phyloP scores from a whole-genome alignment of 345 rosid species.

The Euphorbia pulcherrima region DNA sequence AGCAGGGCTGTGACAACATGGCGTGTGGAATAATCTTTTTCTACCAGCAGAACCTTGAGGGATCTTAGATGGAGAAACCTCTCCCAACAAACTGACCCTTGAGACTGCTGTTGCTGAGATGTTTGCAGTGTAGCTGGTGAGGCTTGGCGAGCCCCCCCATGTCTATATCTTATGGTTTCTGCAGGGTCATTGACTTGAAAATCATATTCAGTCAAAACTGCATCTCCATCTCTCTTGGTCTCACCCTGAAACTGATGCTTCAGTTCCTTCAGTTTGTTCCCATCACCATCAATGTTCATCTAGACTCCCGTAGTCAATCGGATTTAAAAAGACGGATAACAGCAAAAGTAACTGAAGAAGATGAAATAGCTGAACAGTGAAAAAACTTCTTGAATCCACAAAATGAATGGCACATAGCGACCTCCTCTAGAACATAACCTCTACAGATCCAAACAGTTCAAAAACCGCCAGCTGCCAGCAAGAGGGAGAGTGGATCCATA shows the following conservation, averaged over 20 bases:
- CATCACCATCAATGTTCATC: constrained; percentile 48
- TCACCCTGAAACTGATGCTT: constrained; percentile 29
- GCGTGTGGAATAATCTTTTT: constrained; percentile 71
- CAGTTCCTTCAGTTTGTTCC: constrained; percentile 29
- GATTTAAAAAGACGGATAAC: constrained; percentile 29
- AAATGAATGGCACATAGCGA: constrained; percentile 34
- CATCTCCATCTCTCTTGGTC: constrained; percentile 27
- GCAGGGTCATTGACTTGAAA: constrained; percentile 28
- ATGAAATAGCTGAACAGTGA: constrained; percentile 20
- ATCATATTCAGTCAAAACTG: constrained; percentile 25
- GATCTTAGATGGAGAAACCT: constrained; percentile 66
- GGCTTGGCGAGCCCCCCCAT: constrained; percentile 30
- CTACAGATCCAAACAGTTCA: constrained; percentile 15
- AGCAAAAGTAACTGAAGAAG: constrained; percentile 12
- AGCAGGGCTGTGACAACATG: constrained; percentile 69
- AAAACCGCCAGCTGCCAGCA: constrained; percentile 14
- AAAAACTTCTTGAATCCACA: constrained; percentile 24
- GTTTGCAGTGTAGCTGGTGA: constrained; percentile 36
- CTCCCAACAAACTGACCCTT: constrained; percentile 38
- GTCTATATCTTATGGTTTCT: constrained; percentile 37
- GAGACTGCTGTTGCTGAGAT: constrained; percentile 41
- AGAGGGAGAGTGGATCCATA: constrained; percentile 11
- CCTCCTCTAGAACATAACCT: constrained; percentile 29
- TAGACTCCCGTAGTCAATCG: constrained; percentile 40
- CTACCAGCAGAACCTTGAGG: constrained; percentile 77